Percentiles rank a stretch among this genome's conserved stretches.
Evolutionary conservation across 2,329 filamentous ascomycete species (phyloP).

Genomic region (Grosmannia penicillata): DNA sequence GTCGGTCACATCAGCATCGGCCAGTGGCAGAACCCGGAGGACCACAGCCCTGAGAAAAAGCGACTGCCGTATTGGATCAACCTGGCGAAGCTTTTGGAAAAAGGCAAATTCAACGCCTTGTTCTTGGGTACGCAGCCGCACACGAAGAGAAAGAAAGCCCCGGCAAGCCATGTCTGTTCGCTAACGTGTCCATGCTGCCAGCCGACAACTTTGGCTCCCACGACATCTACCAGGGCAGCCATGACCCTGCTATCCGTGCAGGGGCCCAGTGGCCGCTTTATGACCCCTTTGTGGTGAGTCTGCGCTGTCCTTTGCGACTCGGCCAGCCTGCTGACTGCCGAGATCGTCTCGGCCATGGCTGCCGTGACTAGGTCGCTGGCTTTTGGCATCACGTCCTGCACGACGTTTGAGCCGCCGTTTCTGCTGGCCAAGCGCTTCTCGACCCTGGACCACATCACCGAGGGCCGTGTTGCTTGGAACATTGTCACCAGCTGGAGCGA

Average conservation of each 20-base stretch:
- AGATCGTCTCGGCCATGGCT: slow-evolving; percentile 8
- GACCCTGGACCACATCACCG: too few relatives aligned
- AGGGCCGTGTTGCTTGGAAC: too few relatives aligned
- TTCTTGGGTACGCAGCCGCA: too few relatives aligned
- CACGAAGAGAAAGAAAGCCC: too few relatives aligned
- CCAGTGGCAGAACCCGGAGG: slow-evolving; percentile 7
- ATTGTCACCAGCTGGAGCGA: too few relatives aligned
- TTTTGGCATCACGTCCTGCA: slow-evolving; percentile 7
- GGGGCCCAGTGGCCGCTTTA: slow-evolving; percentile 5
- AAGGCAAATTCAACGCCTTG: slow-evolving; percentile 4
- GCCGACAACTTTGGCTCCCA: background rate
- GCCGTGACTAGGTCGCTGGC: slow-evolving; percentile 7
- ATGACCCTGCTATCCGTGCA: slow-evolving; percentile 3
- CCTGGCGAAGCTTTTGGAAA: slow-evolving; percentile 3
- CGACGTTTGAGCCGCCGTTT: slow-evolving; percentile 4
- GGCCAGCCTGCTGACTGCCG: too few relatives aligned
- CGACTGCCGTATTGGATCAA: slow-evolving; percentile 4
- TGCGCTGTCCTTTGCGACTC: background rate
- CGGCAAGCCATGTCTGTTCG: background rate
- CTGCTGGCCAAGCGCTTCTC: too few relatives aligned
- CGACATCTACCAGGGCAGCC: slow-evolving; percentile 2
- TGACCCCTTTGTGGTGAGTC: slow-evolving; percentile 3
- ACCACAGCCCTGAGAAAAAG: slow-evolving; percentile 4
- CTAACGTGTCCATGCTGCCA: background rate
- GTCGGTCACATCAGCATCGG: slow-evolving; percentile 5